Evolutionary conservation across 805 yeast genomes (phyloP), one percentile per base, ranked within the genome.

Genomic region (Phaffomyces antillensis): DNA sequence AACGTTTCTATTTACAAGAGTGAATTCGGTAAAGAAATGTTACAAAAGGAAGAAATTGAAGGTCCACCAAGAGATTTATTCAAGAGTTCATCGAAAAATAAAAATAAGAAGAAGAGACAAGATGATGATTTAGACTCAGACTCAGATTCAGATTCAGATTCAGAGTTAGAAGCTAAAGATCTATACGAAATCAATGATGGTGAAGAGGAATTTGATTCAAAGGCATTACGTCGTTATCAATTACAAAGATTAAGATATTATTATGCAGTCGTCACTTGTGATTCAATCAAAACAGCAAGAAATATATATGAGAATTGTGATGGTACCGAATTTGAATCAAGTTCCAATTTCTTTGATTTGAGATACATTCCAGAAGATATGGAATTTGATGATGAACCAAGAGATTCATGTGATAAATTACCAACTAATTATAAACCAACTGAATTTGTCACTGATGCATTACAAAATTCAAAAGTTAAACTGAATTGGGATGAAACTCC

Each of bases 401-500:
- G 79, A 53, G 98, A 93, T 56, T 60, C 62, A 30, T 87, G 97
- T 66, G 66, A 68, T 20, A 76, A 77, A 50, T 68, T 89, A 9
- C 96, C 98, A 7, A 66, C 79, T 3, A 77, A 76, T 40, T 93
- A 93, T 64, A 81, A 79, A 53, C 99, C 99, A 17, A 62, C 67
- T 20, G 71, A 74, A 10, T 93, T 93, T 63, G 86, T 86, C 28
- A 93, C 99, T 4, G 97, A 87, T 66, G 99, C 99, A 0, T 72
- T 93, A 48, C 96, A 93, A 62, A 96, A 89, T 60, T 90, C 98
- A 15, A 93, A 90, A 58, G 99, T 93, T 41, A 90, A 87, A 63
- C 72, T 93, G 53, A 90, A 98, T 0, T 93, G 99, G 99, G 99
- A 93, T 64, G 98, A 91, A 67, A 95, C 98, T 0, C 98, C 99